A percentile compares a stretch with the other conserved stretches of the same genome.
Evolutionary conservation across 2,329 filamentous ascomycete genomes (phyloP).

Genomic region (Aspergillus transmontanensis): DNA sequence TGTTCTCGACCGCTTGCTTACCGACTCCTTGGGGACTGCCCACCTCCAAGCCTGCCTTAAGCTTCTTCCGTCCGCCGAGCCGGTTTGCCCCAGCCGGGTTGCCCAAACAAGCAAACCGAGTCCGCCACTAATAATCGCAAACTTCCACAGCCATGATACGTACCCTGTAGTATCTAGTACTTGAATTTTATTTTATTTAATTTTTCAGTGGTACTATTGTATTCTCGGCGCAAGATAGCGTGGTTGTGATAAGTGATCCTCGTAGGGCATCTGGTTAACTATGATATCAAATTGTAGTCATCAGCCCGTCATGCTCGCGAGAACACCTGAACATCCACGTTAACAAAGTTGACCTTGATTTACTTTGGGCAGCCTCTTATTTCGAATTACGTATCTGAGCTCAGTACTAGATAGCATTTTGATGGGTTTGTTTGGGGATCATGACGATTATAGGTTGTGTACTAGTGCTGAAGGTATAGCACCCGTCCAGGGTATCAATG

Average conservation of each 20-base stretch:
- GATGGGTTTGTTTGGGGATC: background rate
- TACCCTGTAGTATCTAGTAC: background rate
- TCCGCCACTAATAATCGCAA: background rate
- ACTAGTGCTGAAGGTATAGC: background rate
- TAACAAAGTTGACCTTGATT: background rate
- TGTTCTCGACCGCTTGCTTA: constrained; percentile 13
- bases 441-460: background rate
- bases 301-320: background rate
- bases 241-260: background rate
- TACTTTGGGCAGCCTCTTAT: background rate
- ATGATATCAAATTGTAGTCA: constrained; percentile 7
- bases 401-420: background rate
- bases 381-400: background rate
- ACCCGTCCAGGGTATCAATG: background rate
- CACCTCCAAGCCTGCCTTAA: constrained; percentile 5
- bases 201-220: background rate
- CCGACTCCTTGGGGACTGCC: background rate
- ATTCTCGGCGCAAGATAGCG: background rate
- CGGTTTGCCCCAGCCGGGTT: constrained; percentile 19
- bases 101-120: constrained; percentile 18
- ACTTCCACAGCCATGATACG: constrained; percentile 1
- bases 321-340: background rate
- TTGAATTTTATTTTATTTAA: background rate
- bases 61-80: constrained; percentile 14
- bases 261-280: background rate